Base-by-base conservation (phyloP, 2,329 filamentous ascomycete genomes). In the Akanthomyces uredinophilus region DNA sequence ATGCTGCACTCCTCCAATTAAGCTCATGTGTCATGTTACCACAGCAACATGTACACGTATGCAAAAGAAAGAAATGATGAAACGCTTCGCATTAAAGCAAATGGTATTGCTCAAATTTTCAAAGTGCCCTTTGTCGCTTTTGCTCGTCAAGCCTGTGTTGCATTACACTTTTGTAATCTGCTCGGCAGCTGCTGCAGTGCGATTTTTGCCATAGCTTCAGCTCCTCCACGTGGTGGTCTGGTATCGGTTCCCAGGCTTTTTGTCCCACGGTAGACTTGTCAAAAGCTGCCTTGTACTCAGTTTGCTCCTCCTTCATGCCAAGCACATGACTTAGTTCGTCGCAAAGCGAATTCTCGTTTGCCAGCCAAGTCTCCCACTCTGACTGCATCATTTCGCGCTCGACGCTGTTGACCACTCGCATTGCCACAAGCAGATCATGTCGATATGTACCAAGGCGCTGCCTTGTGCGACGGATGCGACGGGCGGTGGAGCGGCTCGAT, bases 321-420 rank as follows among this genome's bases (percentile, higher is more conserved):
- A 89, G 72, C 69, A 82, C 74, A 37, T 70, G 70, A 29, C 79
- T 76, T 6, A 85, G 78, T 70, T 89, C 84, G 62, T 85, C 85
- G 73, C 95, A 99, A 54, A 90, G 84, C 39, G 81, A 75, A 66
- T 87, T 88, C 77, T 99, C 95, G 67, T 91, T 88, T 3, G 84
- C 75, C 35, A 98, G 82, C 93, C 94, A 99, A 66, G 91, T 90
- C 77, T 96, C 93, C 88, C 92, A 99, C 74, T 97, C 94, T 0
- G 89, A 89, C 69, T 87, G 84, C 60, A 98, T 75, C 73, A 96
- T 88, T 73, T 97, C 92, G 63, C 84, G 83, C 79, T 98, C 95
- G 32, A 98, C 87, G 62, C 84, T 88, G 75, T 98, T 97, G 64
- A 98, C 88, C 2, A 97, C 85, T 5, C 93, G 87, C 79, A 98